A percentile compares a stretch with the other conserved stretches of the same genome.
These are phyloP conservation scores for Neopestalotiopsis clavispora DNA, from an alignment of 2,329 filamentous ascomycete species.

Conservation along the genomic window DNA sequence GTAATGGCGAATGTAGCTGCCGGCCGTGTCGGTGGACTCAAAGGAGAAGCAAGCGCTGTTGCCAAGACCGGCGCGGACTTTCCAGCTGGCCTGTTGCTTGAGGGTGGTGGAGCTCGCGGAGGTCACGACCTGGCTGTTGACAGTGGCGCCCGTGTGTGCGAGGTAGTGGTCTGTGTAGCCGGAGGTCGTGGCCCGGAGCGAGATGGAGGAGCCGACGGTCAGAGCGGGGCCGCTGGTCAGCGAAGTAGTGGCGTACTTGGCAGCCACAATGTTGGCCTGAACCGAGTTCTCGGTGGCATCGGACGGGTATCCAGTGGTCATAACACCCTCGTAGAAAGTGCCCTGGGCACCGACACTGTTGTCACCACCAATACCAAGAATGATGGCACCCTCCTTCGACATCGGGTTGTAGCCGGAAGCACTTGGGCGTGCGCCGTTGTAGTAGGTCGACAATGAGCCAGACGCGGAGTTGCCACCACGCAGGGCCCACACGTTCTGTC, in stretches of 20 bases:
- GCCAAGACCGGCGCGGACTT: not conserved
- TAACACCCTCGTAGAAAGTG: conserved; percentile 69
- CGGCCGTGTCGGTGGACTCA: conserved; percentile 61
- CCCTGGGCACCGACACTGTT: conserved; percentile 65
- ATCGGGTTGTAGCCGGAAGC: conserved; percentile 63
- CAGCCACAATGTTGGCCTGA: conserved; percentile 64
- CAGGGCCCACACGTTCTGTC: conserved; percentile 61
- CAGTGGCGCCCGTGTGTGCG: conserved; percentile 52
- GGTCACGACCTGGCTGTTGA: conserved; percentile 60
- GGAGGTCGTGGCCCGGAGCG: conserved; percentile 59
- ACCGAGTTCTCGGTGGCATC: conserved; percentile 63
- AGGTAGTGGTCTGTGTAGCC: conserved; percentile 60
- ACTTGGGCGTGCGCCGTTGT: conserved; percentile 58
- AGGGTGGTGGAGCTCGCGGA: conserved; percentile 54
- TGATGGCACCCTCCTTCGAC: conserved; percentile 68
- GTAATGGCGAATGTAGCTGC: conserved; percentile 62
- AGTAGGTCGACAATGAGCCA: conserved; percentile 62
- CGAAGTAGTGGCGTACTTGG: conserved; percentile 55
- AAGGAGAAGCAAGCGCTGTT: conserved; percentile 63
- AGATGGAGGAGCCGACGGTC: conserved; percentile 54
- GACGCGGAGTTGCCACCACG: conserved; percentile 61
- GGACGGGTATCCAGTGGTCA: conserved; percentile 66
- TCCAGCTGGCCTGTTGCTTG: conserved; percentile 42
- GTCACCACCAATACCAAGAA: conserved; percentile 74
- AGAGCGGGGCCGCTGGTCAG: conserved; percentile 53